phyloP scores from a whole-genome alignment of 2,329 filamentous ascomycete species.

The Ophiostoma sp. region DNA sequence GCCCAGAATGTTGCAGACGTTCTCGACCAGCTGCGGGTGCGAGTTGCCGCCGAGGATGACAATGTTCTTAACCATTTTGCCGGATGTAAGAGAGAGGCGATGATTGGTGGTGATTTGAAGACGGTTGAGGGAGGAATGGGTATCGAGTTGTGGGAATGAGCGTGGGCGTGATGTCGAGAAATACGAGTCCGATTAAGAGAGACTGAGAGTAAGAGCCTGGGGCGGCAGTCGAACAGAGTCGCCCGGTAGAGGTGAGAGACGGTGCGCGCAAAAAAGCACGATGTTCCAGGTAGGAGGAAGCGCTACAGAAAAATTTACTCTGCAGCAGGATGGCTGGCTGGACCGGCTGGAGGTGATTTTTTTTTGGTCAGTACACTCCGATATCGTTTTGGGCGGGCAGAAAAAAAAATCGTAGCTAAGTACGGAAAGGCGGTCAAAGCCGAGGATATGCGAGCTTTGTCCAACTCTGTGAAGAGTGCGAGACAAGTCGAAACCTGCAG shows the following conservation, averaged over 20 bases:
- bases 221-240: not conserved
- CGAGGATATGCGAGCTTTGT: conserved; percentile 24
- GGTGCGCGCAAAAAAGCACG: conserved; percentile 14
- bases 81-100: not conserved
- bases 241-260: not conserved
- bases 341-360: conserved; percentile 1
- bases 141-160: not conserved
- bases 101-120: not conserved
- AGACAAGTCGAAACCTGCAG: conserved; percentile 11
- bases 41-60: conserved; percentile 90
- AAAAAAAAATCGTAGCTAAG: conserved; percentile 24
- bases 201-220: not conserved
- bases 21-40: conserved; percentile 80
- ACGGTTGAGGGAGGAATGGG: not conserved
- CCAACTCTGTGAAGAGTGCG: conserved; percentile 15
- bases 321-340: not conserved
- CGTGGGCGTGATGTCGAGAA: not conserved
- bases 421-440: conserved; percentile 26
- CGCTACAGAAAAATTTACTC: conserved; percentile 9
- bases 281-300: not conserved
- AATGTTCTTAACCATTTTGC: conserved; percentile 83
- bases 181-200: not conserved
- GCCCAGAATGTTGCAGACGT: conserved; percentile 81
- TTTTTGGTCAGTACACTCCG: conserved; percentile 21
- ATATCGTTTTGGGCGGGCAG: conserved; percentile 24